These are phyloP conservation scores for Coleophoma crateriformis DNA, from an alignment of 2,329 filamentous ascomycete genomes.

Conservation along the genomic window DNA sequence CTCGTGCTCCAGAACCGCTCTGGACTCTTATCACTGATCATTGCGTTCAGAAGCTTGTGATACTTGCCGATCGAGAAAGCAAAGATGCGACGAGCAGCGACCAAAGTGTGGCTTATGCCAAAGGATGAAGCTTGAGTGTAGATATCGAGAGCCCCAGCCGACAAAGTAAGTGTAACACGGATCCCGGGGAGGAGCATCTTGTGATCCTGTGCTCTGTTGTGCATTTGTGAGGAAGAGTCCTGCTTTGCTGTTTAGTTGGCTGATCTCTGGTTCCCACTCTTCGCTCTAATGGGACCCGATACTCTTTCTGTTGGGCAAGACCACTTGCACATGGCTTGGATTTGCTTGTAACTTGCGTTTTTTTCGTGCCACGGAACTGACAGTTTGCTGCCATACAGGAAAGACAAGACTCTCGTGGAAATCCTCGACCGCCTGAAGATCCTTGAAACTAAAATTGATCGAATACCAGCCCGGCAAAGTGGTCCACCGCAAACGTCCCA, in stretches of 20 bases:
- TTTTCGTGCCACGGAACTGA: slow-evolving; percentile 5
- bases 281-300: too few relatives aligned
- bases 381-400: slow-evolving; percentile 33
- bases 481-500: slow-evolving; percentile 18
- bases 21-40: background rate
- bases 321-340: background rate
- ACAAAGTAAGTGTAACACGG: slow-evolving; percentile 47
- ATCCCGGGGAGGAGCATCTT: too few relatives aligned
- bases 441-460: slow-evolving; percentile 51
- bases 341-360: background rate
- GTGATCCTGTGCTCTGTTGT: too few relatives aligned
- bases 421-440: slow-evolving; percentile 51
- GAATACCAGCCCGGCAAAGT: slow-evolving; percentile 18
- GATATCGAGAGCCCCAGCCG: slow-evolving; percentile 53
- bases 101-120: slow-evolving; percentile 56
- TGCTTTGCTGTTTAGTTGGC: too few relatives aligned
- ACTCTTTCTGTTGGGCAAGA: too few relatives aligned
- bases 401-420: slow-evolving; percentile 57
- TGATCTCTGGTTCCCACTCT: too few relatives aligned
- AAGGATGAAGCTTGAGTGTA: slow-evolving; percentile 51
- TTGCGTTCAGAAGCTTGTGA: slow-evolving; percentile 44
- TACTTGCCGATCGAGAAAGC: slow-evolving; percentile 54
- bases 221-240: too few relatives aligned
- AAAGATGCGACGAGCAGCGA: slow-evolving; percentile 57
- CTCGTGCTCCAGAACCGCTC: too few relatives aligned